phyloP scores from a whole-genome alignment of 805 yeast genomes.

The Barnettozyma botsteinii region DNA sequence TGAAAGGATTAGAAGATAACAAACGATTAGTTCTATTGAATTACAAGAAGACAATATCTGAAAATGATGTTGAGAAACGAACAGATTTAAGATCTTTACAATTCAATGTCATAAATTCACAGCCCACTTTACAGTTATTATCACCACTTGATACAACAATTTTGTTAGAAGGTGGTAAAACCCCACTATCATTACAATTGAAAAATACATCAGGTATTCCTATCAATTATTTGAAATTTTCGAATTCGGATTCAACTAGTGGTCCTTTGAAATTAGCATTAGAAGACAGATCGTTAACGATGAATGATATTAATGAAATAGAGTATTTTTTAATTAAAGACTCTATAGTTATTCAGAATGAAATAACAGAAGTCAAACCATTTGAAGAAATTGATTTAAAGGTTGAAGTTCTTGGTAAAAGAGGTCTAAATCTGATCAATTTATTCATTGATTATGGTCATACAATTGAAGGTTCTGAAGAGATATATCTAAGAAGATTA shows the following conservation, averaged over 20 bases:
- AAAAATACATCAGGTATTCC: constrained; percentile 53
- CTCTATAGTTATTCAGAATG: constrained; percentile 42
- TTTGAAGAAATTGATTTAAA: constrained; percentile 40
- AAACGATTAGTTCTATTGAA: constrained; percentile 1
- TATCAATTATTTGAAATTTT: constrained; percentile 53
- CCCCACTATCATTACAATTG: constrained; percentile 42
- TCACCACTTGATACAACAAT: constrained; percentile 51
- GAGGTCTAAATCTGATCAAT: constrained; percentile 63
- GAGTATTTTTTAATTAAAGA: constrained; percentile 61
- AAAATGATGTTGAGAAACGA: constrained; percentile 14
- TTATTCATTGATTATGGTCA: constrained; percentile 62
- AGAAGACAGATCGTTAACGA: constrained; percentile 40
- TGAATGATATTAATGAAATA: constrained; percentile 65
- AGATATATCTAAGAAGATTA: constrained; percentile 47
- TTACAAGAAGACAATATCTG: constrained; percentile 14
- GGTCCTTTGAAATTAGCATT: constrained; percentile 57
- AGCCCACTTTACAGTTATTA: constrained; percentile 55
- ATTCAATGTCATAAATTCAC: constrained; percentile 36
- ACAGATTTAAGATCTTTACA: constrained; percentile 26
- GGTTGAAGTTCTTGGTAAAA: constrained; percentile 61
- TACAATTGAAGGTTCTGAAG: constrained; percentile 25
- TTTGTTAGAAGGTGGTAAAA: constrained; percentile 74
- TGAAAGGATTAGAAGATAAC: constrained; percentile 16
- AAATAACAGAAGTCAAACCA: constrained; percentile 26
- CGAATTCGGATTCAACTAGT: constrained; percentile 67